phyloP scores from a whole-genome alignment of 495 filamentous ascomycete genomes.

The Stereocaulon alpinum region DNA sequence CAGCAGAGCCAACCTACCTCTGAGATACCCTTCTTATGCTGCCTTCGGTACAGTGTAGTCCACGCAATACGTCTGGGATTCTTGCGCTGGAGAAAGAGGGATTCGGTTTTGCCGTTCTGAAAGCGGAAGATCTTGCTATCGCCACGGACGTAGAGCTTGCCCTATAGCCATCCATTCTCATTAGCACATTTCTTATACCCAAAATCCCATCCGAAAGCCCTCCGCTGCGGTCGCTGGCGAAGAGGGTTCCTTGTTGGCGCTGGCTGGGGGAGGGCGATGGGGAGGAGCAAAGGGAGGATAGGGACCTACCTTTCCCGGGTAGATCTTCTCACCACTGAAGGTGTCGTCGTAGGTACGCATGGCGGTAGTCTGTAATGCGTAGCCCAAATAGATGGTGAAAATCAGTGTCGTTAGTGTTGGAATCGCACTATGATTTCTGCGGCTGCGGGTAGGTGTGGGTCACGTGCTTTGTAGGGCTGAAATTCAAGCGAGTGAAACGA shows the following conservation, averaged over 20 bases:
- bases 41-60: slow-evolving; percentile 94
- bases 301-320: slow-evolving; percentile 89
- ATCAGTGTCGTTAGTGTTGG: slow-evolving; percentile 1
- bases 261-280: too few relatives aligned
- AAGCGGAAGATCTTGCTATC: slow-evolving; percentile 99
- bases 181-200: not conserved
- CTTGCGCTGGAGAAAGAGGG: slow-evolving; percentile 99
- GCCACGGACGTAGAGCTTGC: slow-evolving; percentile 97
- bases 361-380: slow-evolving; percentile 43
- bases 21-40: slow-evolving; percentile 99
- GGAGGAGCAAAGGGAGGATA: not conserved
- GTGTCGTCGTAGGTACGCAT: slow-evolving; percentile 99
- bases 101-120: slow-evolving; percentile 99
- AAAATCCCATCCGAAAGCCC: not conserved
- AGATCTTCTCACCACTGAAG: slow-evolving; percentile 97
- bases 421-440: slow-evolving; percentile 2
- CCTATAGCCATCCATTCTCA: slow-evolving; percentile 40
- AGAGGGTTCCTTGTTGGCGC: not conserved
- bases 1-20: slow-evolving; percentile 58
- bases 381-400: not conserved
- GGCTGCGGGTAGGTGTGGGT: slow-evolving; percentile 15
- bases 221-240: not conserved
- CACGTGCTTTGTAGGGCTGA: slow-evolving; percentile 16
- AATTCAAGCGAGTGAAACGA: slow-evolving; percentile 9
- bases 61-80: slow-evolving; percentile 98